A percentile compares a stretch with the other conserved stretches of the same genome.
Evolutionary conservation across 345 rosid genomes (phyloP).

Genomic region (Mangifera indica): DNA sequence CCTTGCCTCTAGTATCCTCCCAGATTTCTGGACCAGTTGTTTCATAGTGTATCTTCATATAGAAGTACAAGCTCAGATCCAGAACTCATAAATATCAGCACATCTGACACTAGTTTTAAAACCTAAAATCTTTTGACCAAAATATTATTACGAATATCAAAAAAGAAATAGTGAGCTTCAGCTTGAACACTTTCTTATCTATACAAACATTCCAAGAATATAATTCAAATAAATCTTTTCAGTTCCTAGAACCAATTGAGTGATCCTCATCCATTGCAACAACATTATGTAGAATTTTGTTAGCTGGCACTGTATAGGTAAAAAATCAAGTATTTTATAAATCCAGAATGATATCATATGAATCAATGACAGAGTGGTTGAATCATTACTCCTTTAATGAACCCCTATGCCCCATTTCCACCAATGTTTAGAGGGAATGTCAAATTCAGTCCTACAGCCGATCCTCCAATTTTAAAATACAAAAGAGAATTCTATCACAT

Average conservation of each 20-base stretch:
- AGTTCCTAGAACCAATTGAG: neutral
- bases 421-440: neutral
- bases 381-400: neutral
- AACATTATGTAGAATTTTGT: neutral
- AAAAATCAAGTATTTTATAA: neutral
- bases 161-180: neutral
- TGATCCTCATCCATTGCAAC: neutral
- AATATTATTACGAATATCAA: too few relatives aligned
- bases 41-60: constrained; percentile 68
- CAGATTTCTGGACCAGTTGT: constrained; percentile 88
- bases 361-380: neutral
- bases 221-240: neutral
- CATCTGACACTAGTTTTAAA: too few relatives aligned
- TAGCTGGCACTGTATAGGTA: neutral
- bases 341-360: neutral
- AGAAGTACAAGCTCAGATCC: neutral
- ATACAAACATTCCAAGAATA: neutral
- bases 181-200: neutral
- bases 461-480: neutral
- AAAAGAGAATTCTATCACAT: too few relatives aligned
- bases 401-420: neutral
- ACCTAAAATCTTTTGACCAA: too few relatives aligned
- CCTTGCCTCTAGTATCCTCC: constrained; percentile 78
- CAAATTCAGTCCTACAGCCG: neutral
- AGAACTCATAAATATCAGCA: too few relatives aligned